phyloP scores from a whole-genome alignment of 2,329 filamentous ascomycete species.

The Colletotrichum zoysiae region DNA sequence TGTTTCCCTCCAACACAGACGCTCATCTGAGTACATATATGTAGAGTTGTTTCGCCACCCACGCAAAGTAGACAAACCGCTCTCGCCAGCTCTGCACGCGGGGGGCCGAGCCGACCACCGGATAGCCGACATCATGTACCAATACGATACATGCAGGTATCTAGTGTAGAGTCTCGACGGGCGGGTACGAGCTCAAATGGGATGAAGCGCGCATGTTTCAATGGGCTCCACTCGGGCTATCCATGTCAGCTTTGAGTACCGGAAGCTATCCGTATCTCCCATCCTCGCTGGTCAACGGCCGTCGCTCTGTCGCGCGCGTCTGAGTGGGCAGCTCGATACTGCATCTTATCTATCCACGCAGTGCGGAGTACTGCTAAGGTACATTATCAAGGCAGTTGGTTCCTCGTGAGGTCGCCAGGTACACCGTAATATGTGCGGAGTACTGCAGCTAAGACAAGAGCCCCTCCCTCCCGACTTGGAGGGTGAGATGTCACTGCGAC shows the following conservation, averaged over 20 bases:
- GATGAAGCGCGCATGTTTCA: constrained; percentile 40
- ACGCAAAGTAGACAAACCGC: constrained; percentile 20
- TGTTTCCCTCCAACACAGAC: constrained; percentile 27
- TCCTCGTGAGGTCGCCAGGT: too few relatives aligned
- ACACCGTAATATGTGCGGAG: too few relatives aligned
- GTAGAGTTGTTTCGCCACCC: constrained; percentile 11
- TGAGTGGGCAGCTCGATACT: neutral
- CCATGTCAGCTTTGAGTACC: constrained; percentile 4
- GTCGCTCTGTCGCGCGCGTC: neutral
- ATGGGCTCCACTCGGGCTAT: constrained; percentile 14
- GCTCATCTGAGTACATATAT: constrained; percentile 1
- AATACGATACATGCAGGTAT: constrained; percentile 11
- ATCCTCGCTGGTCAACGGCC: neutral
- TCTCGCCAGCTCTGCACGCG: constrained; percentile 9
- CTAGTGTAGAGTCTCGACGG: neutral
- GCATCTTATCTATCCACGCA: neutral
- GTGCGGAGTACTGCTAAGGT: neutral
- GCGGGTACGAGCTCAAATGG: constrained; percentile 9
- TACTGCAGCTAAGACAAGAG: constrained; percentile 1
- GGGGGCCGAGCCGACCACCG: constrained; percentile 6
- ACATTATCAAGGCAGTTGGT: too few relatives aligned
- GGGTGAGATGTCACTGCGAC: constrained; percentile 13
- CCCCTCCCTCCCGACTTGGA: neutral
- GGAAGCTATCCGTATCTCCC: constrained; percentile 26
- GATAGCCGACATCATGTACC: neutral